Conservation (phyloP, 179 eudicot genomes). For the Heliamphora pulchella region DNA sequence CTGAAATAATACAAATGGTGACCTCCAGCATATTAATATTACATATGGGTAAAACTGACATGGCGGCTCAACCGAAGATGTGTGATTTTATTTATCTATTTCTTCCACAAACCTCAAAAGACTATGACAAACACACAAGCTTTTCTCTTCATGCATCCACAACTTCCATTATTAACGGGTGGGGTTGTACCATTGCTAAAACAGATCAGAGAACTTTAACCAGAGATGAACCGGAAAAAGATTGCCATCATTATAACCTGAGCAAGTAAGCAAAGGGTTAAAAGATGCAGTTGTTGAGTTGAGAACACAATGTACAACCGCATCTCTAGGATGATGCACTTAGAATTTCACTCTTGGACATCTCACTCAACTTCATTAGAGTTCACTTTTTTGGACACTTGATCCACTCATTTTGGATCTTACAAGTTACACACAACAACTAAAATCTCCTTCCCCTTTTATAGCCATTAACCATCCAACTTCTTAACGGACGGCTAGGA, state of each 20-base stretch:
- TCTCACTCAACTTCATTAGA: no score
- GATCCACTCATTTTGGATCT: no score
- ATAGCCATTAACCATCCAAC: no score
- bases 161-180: background rate
- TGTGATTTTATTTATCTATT: background rate
- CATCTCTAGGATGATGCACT: no score
- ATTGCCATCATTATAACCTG: slow-evolving; percentile 5
- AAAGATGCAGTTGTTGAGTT: background rate
- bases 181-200: background rate
- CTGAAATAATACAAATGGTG: background rate
- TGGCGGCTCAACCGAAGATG: background rate
- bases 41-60: background rate
- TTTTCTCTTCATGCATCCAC: background rate
- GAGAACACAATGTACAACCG: no score
- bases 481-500: no score
- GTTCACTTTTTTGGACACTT: no score
- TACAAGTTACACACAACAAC: no score
- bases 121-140: background rate
- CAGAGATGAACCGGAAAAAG: background rate
- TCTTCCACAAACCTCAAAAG: background rate
- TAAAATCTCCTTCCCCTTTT: no score
- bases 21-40: background rate
- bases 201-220: background rate
- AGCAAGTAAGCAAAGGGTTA: background rate
- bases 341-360: no score